These are phyloP conservation scores for Saturnispora mendoncae DNA, from an alignment of 805 yeast species.

Conservation along the genomic window DNA sequence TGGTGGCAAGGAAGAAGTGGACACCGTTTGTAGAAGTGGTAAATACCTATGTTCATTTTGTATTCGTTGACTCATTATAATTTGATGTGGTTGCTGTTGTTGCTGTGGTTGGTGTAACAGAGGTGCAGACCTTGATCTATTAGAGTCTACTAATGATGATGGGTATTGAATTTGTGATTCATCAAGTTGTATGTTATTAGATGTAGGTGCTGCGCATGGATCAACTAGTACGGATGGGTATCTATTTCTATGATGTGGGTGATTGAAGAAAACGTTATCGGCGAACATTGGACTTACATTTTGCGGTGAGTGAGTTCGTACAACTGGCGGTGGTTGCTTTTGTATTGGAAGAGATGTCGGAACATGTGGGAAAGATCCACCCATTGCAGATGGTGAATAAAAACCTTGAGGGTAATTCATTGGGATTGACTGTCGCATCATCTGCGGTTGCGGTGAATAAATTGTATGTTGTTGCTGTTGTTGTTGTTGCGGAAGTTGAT, in stretches of 20 bases:
- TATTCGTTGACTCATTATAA: too few relatives aligned
- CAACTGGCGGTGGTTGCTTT: slow-evolving; percentile 4
- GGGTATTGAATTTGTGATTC: slow-evolving; percentile 3
- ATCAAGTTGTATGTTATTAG: too few relatives aligned
- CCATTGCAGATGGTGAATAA: neutral
- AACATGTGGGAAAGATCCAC: too few relatives aligned
- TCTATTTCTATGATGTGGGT: slow-evolving; percentile 30
- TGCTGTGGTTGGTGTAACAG: neutral
- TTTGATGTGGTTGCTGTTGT: too few relatives aligned
- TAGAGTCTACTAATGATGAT: neutral
- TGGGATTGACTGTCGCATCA: neutral
- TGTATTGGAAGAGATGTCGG: neutral
- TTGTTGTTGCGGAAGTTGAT: slow-evolving; percentile 8
- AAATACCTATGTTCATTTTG: too few relatives aligned
- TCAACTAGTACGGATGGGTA: slow-evolving; percentile 41
- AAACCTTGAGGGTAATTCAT: neutral
- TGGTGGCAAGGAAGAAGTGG: neutral
- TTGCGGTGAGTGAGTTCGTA: slow-evolving; percentile 13
- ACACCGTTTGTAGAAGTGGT: neutral
- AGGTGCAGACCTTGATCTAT: slow-evolving; percentile 6
- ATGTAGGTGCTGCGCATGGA: slow-evolving; percentile 40
- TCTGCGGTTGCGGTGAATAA: slow-evolving; percentile 3
- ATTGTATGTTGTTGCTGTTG: slow-evolving; percentile 9
- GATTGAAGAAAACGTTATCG: slow-evolving; percentile 20
- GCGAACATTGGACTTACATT: slow-evolving; percentile 15